A percentile compares a stretch with the other conserved stretches of the same genome.
Conservation (phyloP, 768 basidiomycete species). For the Collybia sordida region DNA sequence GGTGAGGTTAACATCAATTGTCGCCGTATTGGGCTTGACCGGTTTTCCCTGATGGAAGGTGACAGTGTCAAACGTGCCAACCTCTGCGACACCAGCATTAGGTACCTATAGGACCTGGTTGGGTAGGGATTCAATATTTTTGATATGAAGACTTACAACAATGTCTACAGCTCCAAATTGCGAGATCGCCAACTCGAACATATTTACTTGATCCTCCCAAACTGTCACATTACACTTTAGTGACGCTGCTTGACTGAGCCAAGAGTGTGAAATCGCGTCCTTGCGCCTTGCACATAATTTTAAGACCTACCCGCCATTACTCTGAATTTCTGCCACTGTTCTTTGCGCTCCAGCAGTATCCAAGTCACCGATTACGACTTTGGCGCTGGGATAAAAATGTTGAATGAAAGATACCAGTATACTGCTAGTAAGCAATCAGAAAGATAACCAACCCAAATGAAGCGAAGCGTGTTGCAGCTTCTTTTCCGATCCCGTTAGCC, state of each 20-base stretch:
- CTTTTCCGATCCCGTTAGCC: conserved; percentile 54
- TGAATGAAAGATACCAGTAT: too few relatives aligned
- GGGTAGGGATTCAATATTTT: not conserved
- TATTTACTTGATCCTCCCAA: conserved; percentile 52
- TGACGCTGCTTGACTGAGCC: conserved; percentile 38
- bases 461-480: conserved; percentile 51
- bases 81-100: conserved; percentile 49
- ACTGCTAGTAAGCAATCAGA: not conserved
- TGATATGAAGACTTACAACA: conserved; percentile 36
- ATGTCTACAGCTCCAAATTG: conserved; percentile 51
- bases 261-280: not conserved
- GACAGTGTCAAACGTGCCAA: conserved; percentile 26
- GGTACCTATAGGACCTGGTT: conserved; percentile 32
- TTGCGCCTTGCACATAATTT: too few relatives aligned
- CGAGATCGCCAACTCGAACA: conserved; percentile 49
- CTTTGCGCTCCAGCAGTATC: conserved; percentile 38
- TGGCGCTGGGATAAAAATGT: conserved; percentile 36
- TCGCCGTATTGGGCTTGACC: conserved; percentile 40
- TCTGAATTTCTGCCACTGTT: conserved; percentile 38
- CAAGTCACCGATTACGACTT: conserved; percentile 53
- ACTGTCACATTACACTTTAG: conserved; percentile 48
- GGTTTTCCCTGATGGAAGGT: conserved; percentile 39
- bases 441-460: conserved; percentile 39
- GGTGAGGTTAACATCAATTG: conserved; percentile 48
- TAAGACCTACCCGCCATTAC: conserved; percentile 41